These are phyloP conservation scores for Penicillium decumbens DNA, from an alignment of 2,329 filamentous ascomycete genomes.

Conservation along the genomic window DNA sequence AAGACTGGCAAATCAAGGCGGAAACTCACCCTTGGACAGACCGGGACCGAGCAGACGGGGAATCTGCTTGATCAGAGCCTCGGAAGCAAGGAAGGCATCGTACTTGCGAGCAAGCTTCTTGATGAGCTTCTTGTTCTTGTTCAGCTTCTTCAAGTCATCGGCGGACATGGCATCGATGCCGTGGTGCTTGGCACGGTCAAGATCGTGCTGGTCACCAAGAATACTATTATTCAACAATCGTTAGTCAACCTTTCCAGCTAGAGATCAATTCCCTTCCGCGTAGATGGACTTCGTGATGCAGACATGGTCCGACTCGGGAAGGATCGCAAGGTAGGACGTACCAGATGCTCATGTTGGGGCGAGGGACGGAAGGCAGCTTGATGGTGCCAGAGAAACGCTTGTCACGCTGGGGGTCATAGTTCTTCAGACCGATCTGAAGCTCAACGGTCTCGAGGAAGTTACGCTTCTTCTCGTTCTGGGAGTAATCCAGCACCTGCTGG, in stretches of 20 bases:
- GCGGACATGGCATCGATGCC: conserved; percentile 97
- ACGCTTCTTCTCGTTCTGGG: conserved; percentile 89
- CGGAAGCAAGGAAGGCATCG: conserved; percentile 97
- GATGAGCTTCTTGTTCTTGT: conserved; percentile 99
- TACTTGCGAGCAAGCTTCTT: conserved; percentile 99
- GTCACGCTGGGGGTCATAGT: conserved; percentile 99
- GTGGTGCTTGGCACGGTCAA: conserved; percentile 99
- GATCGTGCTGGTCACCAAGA: conserved; percentile 93
- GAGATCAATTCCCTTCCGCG: background rate
- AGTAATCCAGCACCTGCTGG: conserved; percentile 91
- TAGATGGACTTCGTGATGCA: background rate
- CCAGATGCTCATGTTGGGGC: conserved; percentile 86
- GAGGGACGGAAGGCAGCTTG: conserved; percentile 85
- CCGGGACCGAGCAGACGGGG: conserved; percentile 98
- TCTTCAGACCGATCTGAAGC: conserved; percentile 88
- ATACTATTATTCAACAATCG: conserved; percentile 50
- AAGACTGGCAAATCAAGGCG: background rate
- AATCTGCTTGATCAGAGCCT: conserved; percentile 98
- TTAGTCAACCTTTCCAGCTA: conserved; percentile 7
- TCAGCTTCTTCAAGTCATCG: conserved; percentile 99
- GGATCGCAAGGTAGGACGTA: conserved; percentile 38
- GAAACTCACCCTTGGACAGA: conserved; percentile 81
- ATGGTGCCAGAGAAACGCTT: conserved; percentile 99
- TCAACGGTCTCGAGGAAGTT: conserved; percentile 93
- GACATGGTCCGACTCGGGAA: background rate